Base-by-base conservation (phyloP, 495 filamentous ascomycete genomes). In the Durotheca rogersii region DNA sequence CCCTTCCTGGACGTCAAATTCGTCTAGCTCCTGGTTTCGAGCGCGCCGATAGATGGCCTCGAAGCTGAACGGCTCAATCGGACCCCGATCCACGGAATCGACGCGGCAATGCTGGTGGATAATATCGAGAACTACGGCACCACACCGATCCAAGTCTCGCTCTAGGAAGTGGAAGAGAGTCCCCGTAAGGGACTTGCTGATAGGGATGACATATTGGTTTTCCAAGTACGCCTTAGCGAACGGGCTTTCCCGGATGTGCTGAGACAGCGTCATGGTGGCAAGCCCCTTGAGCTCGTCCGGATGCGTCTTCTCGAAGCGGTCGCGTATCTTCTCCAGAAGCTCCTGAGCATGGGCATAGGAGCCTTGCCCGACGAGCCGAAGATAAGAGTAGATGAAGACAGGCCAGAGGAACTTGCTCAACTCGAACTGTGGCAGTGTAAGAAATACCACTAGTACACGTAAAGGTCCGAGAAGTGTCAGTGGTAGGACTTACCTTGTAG, bases 151-250 rank as follows among this genome's bases (percentile, higher is more conserved):
- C 19, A 82, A 78, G 34, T 93, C 90, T 37, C 80, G 81, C 62
- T 98, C 90, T 2, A 98, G 74, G 62, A 92, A 96, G 53, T 90
- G 83, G 45, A 95, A 82, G 6, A 98, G 79, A 44, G 85, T 86
- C 20, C 81, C 81, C 58, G 86, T 88, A 3, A 89, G 81, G 12
- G 86, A 82, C 42, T 82, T 83, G 65, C 88, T 95, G 15, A 98
- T 73, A 10, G 87, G 86, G n/a, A 97, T 68, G 12, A 86, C 80
- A 60, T 96, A 98, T 62, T 88, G 90, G 71, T 90, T 90, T 14
- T 76, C 78, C 6, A 81, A 78, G 62, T 96, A 97, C 2, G 91
- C 71, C 62, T 86, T 87, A 3, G 85, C 84, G 6, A 84, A 74
- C 0, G 76, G 61, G 62, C 89, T 89, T 30, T 86, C 81, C 15